Evolutionary conservation across 2,329 filamentous ascomycete species (phyloP).

Genomic region (Colletotrichum coccodes): DNA sequence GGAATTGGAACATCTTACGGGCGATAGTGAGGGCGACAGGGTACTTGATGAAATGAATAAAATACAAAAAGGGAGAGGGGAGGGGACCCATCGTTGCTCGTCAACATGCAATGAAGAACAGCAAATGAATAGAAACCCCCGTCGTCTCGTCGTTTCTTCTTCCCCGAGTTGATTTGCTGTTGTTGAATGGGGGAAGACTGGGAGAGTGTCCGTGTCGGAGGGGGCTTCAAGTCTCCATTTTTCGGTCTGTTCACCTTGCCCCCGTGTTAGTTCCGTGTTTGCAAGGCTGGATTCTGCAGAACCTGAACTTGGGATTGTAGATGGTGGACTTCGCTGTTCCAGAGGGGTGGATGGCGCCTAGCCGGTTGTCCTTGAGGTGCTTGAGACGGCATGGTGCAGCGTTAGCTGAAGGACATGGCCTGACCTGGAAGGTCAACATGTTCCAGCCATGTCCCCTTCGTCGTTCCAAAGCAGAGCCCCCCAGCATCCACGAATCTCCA

Average conservation of each 20-base stretch:
- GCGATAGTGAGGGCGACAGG: background rate
- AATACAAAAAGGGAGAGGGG: conserved; percentile 1
- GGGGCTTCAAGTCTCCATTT: background rate
- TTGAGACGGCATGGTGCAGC: conserved; percentile 12
- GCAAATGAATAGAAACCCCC: background rate
- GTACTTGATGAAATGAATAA: too few species aligned
- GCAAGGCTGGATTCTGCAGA: conserved; percentile 23
- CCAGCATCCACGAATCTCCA: background rate
- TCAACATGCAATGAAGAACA: background rate
- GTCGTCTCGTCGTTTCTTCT: background rate
- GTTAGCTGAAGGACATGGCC: conserved; percentile 5
- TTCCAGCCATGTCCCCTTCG: background rate
- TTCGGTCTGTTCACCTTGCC: background rate
- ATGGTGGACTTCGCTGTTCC: conserved; percentile 17
- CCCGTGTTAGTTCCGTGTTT: conserved; percentile 14
- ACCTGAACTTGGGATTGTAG: conserved; percentile 15
- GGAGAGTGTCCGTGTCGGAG: conserved; percentile 1
- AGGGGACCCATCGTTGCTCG: background rate
- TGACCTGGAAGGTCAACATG: conserved; percentile 3
- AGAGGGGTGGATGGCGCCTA: conserved; percentile 18
- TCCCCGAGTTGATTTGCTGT: background rate
- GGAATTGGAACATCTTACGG: background rate
- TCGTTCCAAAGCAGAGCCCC: background rate
- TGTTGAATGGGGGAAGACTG: background rate
- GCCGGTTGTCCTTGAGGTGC: conserved; percentile 1